These are phyloP conservation scores for Paratinospora sagittata DNA, from an alignment of 164 flowering plant genomes.

Conservation along the genomic window DNA sequence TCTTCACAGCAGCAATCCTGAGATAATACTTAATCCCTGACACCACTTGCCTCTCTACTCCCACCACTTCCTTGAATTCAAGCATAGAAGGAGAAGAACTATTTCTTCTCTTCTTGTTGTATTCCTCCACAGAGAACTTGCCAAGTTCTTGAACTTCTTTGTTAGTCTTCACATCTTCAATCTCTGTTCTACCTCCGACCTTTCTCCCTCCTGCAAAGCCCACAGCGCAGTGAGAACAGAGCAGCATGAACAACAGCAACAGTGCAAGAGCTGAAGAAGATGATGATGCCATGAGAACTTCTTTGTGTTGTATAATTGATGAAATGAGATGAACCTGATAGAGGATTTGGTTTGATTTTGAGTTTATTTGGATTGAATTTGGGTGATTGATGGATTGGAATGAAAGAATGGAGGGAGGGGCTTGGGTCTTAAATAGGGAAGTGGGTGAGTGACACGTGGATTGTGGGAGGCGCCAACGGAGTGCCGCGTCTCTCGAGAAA, in stretches of 20 bases:
- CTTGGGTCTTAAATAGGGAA: not conserved
- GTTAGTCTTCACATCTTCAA: conserved; percentile 42
- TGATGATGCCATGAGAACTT: no score
- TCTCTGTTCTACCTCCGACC: conserved; percentile 43
- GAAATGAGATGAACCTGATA: no score
- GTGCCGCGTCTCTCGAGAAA: conserved; percentile 4
- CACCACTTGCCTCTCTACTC: conserved; percentile 56
- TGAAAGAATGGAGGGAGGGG: not conserved
- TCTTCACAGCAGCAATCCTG: conserved; percentile 21
- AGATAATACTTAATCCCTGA: conserved; percentile 54
- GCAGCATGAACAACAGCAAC: not conserved
- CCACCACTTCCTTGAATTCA: conserved; percentile 39
- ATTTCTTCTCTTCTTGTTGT: conserved; percentile 26
- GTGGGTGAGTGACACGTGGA: not conserved
- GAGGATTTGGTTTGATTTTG: no score
- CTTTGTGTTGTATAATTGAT: no score
- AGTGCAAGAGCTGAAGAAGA: not conserved
- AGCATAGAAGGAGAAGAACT: not conserved
- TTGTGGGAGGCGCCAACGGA: not conserved
- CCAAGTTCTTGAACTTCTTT: conserved; percentile 68
- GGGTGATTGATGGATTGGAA: not conserved
- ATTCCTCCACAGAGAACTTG: conserved; percentile 51
- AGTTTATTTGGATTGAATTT: no score
- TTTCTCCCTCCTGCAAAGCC: conserved; percentile 6
- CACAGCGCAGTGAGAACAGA: not conserved